These are phyloP conservation scores for Ramicandelaber brevisporus DNA, from an alignment of 192 early-diverging fungal species.

Conservation along the genomic window DNA sequence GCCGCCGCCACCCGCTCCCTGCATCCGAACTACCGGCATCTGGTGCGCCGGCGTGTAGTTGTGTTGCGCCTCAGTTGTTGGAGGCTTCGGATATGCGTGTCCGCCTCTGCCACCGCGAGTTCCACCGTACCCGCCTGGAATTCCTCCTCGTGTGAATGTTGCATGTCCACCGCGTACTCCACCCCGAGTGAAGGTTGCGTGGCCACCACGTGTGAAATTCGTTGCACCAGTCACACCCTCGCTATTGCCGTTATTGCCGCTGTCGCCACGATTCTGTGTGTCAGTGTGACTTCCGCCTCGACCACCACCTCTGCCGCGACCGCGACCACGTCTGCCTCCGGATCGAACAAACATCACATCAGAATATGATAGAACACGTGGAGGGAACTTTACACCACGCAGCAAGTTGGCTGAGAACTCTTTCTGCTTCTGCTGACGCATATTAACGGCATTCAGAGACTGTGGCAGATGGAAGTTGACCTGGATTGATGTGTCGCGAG, in stretches of 20 bases:
- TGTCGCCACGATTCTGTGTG: neutral
- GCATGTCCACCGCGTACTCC: conserved; percentile 1
- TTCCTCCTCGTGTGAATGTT: conserved; percentile 1
- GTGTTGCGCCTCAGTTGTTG: too few species aligned
- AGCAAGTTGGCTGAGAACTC: conserved; percentile 11
- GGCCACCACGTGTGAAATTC: conserved; percentile 1
- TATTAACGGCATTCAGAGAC: conserved; percentile 3
- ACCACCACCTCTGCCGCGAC: conserved; percentile 1
- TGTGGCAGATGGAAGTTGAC: conserved; percentile 15
- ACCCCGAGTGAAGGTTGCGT: conserved; percentile 3
- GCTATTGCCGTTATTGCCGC: neutral
- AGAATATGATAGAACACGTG: conserved; percentile 4
- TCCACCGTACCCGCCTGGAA: conserved; percentile 1
- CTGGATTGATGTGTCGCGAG: conserved; percentile 32
- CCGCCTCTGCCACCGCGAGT: neutral
- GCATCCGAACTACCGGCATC: too few species aligned
- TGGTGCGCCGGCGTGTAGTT: too few species aligned
- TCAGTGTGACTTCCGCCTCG: conserved; percentile 1
- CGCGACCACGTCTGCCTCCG: conserved; percentile 8
- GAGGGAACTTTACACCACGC: conserved; percentile 11
- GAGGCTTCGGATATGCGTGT: neutral
- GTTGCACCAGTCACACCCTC: neutral
- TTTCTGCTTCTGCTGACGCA: too few species aligned
- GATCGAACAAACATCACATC: conserved; percentile 15
- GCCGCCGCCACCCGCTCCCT: too few species aligned